Evolutionary conservation across 2,329 filamentous ascomycete genomes (phyloP).

Genomic region (Acarospora socialis): DNA sequence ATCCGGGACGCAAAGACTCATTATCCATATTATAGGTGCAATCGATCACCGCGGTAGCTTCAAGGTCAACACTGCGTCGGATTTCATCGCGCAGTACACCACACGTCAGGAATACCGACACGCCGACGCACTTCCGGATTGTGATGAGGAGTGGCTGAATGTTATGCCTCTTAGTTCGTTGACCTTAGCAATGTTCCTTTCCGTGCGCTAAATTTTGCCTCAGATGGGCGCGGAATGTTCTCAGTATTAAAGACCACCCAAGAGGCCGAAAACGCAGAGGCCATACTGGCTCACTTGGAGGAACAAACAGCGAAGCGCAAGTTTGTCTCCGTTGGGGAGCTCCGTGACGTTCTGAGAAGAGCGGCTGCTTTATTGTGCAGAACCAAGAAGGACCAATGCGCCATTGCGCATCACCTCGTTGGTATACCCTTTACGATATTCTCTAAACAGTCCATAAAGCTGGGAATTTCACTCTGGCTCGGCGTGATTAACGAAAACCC

Average conservation of each 20-base stretch:
- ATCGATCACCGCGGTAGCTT: slow-evolving; percentile 61
- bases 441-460: slow-evolving; percentile 86
- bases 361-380: slow-evolving; percentile 79
- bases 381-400: slow-evolving; percentile 57
- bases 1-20: not conserved
- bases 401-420: slow-evolving; percentile 75
- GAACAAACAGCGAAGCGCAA: slow-evolving; percentile 54
- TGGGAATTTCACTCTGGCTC: slow-evolving; percentile 90
- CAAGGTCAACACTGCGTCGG: slow-evolving; percentile 79
- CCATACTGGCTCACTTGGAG: slow-evolving; percentile 58
- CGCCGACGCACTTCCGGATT: slow-evolving; percentile 58
- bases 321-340: slow-evolving; percentile 55
- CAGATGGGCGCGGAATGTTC: slow-evolving; percentile 8
- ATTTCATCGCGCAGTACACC: slow-evolving; percentile 94
- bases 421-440: slow-evolving; percentile 87
- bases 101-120: slow-evolving; percentile 92
- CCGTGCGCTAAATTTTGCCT: too few species aligned
- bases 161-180: slow-evolving; percentile 38
- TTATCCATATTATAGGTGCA: slow-evolving; percentile 31
- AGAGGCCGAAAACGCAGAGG: slow-evolving; percentile 33
- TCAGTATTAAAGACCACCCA: slow-evolving; percentile 8
- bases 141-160: slow-evolving; percentile 50
- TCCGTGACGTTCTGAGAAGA: slow-evolving; percentile 68
- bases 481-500: slow-evolving; percentile 96
- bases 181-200: slow-evolving; percentile 26